Evolutionary conservation across 2,329 filamentous ascomycete species (phyloP), one percentile per base, ranked within the genome.

Genomic region (Talaromyces sp.): DNA sequence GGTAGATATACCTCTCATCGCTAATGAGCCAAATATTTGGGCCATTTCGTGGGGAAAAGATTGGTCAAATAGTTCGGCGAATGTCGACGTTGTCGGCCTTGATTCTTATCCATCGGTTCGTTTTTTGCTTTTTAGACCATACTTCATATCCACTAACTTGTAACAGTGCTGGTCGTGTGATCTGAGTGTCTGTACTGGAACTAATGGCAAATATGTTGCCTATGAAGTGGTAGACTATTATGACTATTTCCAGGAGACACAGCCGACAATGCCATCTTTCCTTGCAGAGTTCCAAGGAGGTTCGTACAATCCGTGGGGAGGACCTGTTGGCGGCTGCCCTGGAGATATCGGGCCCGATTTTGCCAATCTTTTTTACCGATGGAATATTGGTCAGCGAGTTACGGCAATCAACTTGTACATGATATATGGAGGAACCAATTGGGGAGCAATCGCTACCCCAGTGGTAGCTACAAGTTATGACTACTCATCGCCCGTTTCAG

Each of bases 391-490:
- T 31, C 84, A 89, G 69, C 79, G 84, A 0, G 82, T 88, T 3
- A 86, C 85, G 0, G 85, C 85, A 0, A 82, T 88, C 63, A 87
- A 82, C 35, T 73, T 89, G 1, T 89, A 89, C 71, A 89, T 89
- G 59, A 75, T 87, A 60, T 89, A 83, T 61, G 87, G 87, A 3
- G 87, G 87, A 2, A 89, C 87, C 0, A 88, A 85, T 67, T 89
- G 90, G 91, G 91, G 91, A 0, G 93, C 92, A 67, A 76, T 92
- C 4, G 89, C 90, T 0, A 86, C 92, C 68, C 83, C 87, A 9
- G 88, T 87, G 10, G 87, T 84, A 3, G 88, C 88, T 66, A 87
- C 84, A 0, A 83, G 81, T 4, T 88, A 88, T 69, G 86, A 89
- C 70, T 88, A 87, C 69, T 84, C 85, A 3, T 82, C 87, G 3